Evolutionary conservation across 2,329 filamentous ascomycete genomes (phyloP).

Genomic region (Metarhizium album): DNA sequence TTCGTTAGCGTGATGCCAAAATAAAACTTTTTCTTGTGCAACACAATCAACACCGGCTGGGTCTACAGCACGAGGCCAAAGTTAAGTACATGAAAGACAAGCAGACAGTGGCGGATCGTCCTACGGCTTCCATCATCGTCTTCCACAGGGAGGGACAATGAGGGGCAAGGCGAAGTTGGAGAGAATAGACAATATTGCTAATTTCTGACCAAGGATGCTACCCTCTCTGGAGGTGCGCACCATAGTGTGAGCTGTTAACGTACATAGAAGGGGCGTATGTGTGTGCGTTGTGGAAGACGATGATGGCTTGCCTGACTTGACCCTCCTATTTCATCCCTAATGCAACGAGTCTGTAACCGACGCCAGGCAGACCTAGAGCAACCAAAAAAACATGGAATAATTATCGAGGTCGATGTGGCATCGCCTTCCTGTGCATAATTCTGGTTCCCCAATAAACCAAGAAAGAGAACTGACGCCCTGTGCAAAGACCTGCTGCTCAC

Average conservation of each 20-base stretch:
- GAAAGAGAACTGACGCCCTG: conserved; percentile 20
- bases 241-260: conserved; percentile 41
- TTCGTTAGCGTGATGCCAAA: conserved; percentile 28
- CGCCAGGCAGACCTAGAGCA: conserved; percentile 8
- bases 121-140: conserved; percentile 53
- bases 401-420: conserved; percentile 6
- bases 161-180: conserved; percentile 23
- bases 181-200: conserved; percentile 29
- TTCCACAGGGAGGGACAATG: conserved; percentile 36
- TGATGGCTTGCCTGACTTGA: conserved; percentile 55
- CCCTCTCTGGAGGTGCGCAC: conserved; percentile 19
- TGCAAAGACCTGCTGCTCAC: conserved; percentile 16
- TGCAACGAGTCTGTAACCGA: neutral
- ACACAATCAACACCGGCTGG: conserved; percentile 11
- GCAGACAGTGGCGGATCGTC: conserved; percentile 26
- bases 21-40: neutral
- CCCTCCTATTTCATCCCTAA: conserved; percentile 8
- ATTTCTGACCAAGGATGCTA: conserved; percentile 30
- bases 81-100: conserved; percentile 8
- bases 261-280: conserved; percentile 40
- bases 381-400: conserved; percentile 6
- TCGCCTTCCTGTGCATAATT: conserved; percentile 11
- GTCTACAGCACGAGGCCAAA: conserved; percentile 7
- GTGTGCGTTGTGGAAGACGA: conserved; percentile 48
- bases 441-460: conserved; percentile 10